Percentiles rank a stretch among this genome's conserved stretches.
Evolutionary conservation across 225 moss, liverwort and hornwort genomes (phyloP).

Genomic region (Thuidium tamariscinum): DNA sequence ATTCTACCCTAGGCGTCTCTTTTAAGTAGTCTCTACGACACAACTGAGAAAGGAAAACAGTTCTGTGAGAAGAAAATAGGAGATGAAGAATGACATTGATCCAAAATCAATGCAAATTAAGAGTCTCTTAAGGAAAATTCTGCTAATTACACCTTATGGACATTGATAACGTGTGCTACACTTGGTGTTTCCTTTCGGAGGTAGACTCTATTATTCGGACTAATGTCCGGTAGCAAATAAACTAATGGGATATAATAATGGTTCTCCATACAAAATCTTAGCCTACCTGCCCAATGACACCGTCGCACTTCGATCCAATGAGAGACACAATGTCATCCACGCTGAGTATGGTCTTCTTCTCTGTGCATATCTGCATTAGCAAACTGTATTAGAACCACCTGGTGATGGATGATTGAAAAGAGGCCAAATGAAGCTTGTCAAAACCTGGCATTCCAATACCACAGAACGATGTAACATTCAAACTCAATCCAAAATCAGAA

Average conservation of each 20-base stretch:
- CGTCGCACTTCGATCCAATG: constrained; percentile 85
- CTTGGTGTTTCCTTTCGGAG: not conserved
- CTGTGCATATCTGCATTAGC: constrained; percentile 65
- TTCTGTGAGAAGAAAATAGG: no score
- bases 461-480: not conserved
- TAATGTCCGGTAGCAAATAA: not conserved
- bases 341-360: constrained; percentile 84
- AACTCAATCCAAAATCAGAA: not conserved
- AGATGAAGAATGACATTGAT: not conserved
- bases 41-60: not conserved
- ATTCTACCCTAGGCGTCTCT: not conserved
- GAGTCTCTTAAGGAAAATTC: not conserved
- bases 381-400: not conserved
- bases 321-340: constrained; percentile 78
- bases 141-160: not conserved
- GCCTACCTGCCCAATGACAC: constrained; percentile 92
- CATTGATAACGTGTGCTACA: not conserved
- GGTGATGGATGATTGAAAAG: not conserved
- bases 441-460: not conserved
- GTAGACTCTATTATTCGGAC: not conserved
- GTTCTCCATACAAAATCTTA: not conserved
- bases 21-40: not conserved
- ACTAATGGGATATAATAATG: not conserved
- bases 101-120: not conserved
- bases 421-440: not conserved